Percentiles rank a stretch among this genome's conserved stretches.
phyloP scores from a whole-genome alignment of 495 filamentous ascomycete genomes.

The Aspergillus indologenus region DNA sequence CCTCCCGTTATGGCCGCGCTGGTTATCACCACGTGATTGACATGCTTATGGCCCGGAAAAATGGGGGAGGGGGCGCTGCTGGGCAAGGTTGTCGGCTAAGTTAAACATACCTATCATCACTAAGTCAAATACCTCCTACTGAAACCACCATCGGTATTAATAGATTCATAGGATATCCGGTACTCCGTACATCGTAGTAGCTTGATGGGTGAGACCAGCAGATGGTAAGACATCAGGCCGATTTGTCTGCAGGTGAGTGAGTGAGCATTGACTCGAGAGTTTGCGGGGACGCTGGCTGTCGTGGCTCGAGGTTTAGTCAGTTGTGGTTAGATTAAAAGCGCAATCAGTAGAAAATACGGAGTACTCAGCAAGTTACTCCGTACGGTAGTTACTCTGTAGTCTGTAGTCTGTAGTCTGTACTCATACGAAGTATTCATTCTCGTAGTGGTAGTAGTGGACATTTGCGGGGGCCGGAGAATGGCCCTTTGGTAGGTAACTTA shows the following conservation, averaged over 20 bases:
- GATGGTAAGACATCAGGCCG: neutral
- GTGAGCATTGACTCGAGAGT: neutral
- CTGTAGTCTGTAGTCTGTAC: too few relatives aligned
- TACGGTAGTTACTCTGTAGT: too few relatives aligned
- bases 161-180: too few relatives aligned
- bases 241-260: neutral
- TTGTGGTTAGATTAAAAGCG: neutral
- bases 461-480: neutral
- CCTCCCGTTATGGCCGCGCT: neutral
- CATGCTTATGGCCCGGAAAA: conserved; percentile 3
- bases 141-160: too few relatives aligned
- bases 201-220: neutral
- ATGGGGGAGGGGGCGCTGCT: neutral
- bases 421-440: too few relatives aligned
- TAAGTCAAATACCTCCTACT: too few relatives aligned
- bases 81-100: neutral
- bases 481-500: too few relatives aligned
- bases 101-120: neutral
- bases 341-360: too few relatives aligned
- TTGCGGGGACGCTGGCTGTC: too few relatives aligned
- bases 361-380: too few relatives aligned
- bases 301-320: too few relatives aligned
- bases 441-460: neutral
- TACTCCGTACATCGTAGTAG: too few relatives aligned
- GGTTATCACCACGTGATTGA: conserved; percentile 15